These are phyloP conservation scores for Cladosporium oxysporum DNA, from an alignment of 2,329 filamentous ascomycete species.

Conservation along the genomic window DNA sequence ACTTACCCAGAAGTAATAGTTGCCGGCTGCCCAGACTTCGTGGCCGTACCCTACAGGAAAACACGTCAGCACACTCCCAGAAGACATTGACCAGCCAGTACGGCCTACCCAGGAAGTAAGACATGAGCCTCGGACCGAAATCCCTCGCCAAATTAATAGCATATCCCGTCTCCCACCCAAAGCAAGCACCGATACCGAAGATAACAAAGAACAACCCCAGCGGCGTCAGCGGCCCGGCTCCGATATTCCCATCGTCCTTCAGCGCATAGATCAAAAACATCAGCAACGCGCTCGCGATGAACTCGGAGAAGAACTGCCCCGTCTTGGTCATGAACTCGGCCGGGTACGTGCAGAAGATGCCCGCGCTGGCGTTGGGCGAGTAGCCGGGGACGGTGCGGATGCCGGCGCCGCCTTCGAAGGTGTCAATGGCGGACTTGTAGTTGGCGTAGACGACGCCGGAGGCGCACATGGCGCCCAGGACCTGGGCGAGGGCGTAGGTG, in stretches of 20 bases:
- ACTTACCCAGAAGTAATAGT: conserved; percentile 69
- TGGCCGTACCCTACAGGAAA: conserved; percentile 61
- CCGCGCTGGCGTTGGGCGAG: conserved; percentile 62
- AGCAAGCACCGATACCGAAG: conserved; percentile 71
- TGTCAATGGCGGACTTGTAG: conserved; percentile 42
- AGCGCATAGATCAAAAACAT: conserved; percentile 74
- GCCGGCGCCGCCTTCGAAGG: conserved; percentile 50
- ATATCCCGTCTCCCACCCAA: conserved; percentile 76
- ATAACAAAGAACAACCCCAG: conserved; percentile 70
- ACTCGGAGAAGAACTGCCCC: conserved; percentile 71
- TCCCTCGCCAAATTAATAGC: conserved; percentile 74
- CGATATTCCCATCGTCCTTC: conserved; percentile 57
- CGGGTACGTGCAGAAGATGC: conserved; percentile 74
- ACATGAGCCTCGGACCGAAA: conserved; percentile 63
- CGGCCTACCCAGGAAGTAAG: conserved; percentile 18
- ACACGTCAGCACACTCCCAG: not conserved
- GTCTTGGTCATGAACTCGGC: conserved; percentile 65
- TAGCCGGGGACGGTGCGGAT: conserved; percentile 60
- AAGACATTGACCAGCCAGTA: not conserved
- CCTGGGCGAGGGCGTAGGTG: conserved; percentile 59
- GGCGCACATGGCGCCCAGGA: conserved; percentile 66
- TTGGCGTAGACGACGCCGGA: conserved; percentile 48
- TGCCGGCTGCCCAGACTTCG: conserved; percentile 67
- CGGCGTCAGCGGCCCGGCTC: conserved; percentile 59
- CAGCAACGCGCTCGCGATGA: conserved; percentile 66